phyloP scores from a whole-genome alignment of 257 asterid species.

The Fraxinus excelsior region DNA sequence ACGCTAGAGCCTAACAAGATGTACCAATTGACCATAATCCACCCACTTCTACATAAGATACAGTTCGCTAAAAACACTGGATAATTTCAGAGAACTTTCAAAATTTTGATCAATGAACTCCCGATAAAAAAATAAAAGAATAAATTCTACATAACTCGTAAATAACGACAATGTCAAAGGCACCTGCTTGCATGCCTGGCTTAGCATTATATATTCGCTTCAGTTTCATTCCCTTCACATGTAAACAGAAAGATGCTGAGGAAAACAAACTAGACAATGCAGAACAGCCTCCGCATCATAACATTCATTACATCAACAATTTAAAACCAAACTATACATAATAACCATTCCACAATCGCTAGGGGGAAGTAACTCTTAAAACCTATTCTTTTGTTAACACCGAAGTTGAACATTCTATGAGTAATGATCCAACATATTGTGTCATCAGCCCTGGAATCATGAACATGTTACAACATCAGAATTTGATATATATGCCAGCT shows the following conservation, averaged over 20 bases:
- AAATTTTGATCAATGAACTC: no score
- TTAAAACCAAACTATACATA: background rate
- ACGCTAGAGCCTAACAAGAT: no score
- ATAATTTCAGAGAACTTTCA: no score
- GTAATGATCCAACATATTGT: background rate
- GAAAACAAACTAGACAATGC: background rate
- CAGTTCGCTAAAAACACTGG: no score
- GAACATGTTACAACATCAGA: background rate
- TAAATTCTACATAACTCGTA: no score
- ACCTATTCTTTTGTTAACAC: conserved; percentile 8
- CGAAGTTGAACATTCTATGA: background rate
- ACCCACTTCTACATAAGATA: no score
- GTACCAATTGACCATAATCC: no score
- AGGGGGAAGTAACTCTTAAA: background rate
- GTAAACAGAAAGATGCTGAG: background rate
- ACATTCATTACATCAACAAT: background rate
- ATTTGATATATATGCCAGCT: background rate
- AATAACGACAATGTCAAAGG: no score
- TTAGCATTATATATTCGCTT: no score
- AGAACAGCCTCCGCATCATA: background rate
- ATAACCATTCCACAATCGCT: background rate
- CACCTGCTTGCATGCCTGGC: no score
- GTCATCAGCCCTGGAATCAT: conserved; percentile 11
- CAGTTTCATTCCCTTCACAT: background rate
- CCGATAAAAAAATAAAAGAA: no score